Percentiles rank a stretch among this genome's conserved stretches.
Evolutionary conservation across 169 alveolate genomes (phyloP).

Genomic region (Plasmodium coatneyi): DNA sequence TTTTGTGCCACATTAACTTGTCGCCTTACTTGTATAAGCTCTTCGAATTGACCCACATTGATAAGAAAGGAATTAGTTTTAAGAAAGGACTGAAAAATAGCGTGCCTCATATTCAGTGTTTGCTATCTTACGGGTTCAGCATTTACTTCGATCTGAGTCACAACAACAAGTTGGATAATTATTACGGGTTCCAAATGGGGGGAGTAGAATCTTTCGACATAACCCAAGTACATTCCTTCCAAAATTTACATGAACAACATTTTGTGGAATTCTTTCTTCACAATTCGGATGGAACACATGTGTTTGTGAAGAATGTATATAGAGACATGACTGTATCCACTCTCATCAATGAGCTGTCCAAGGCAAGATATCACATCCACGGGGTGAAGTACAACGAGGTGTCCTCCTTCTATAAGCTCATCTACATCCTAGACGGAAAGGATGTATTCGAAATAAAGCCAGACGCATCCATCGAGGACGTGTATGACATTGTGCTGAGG

Average conservation of each 20-base stretch:
- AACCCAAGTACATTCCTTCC: constrained; percentile 67
- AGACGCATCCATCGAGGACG: background rate
- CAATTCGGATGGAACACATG: constrained; percentile 36
- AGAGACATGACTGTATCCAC: constrained; percentile 61
- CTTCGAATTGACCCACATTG: constrained; percentile 58
- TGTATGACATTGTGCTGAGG: constrained; percentile 28
- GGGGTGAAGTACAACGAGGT: constrained; percentile 37
- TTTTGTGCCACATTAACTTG: constrained; percentile 31
- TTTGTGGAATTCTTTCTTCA: constrained; percentile 45
- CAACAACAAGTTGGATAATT: constrained; percentile 17
- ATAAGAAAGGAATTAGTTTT: constrained; percentile 48
- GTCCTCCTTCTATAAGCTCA: constrained; percentile 25
- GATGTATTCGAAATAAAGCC: constrained; percentile 12
- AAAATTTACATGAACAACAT: constrained; percentile 42
- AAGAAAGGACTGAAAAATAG: constrained; percentile 42
- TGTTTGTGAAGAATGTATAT: constrained; percentile 43
- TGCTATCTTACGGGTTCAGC: constrained; percentile 52
- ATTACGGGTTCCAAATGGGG: constrained; percentile 34
- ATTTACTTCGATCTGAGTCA: constrained; percentile 58
- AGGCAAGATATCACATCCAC: constrained; percentile 58
- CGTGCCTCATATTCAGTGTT: constrained; percentile 73
- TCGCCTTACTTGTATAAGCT: constrained; percentile 70
- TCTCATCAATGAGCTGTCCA: constrained; percentile 51
- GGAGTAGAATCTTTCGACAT: constrained; percentile 34
- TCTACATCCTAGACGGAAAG: constrained; percentile 13